Evolutionary conservation across 495 filamentous ascomycete species (phyloP).

Genomic region (Pseudevernia furfuracea): DNA sequence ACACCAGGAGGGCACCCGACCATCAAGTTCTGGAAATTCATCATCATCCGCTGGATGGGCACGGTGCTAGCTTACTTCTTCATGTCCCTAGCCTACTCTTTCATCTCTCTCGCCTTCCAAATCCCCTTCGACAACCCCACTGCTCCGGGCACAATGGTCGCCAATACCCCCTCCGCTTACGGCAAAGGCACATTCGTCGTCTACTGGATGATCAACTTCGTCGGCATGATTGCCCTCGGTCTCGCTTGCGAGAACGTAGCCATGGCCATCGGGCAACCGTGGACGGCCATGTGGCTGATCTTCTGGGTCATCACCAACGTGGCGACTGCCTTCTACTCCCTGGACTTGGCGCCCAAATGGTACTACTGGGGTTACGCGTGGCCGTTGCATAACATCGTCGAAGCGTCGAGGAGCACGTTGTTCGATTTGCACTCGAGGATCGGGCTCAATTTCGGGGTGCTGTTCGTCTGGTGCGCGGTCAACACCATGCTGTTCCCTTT

Average conservation of each 20-base stretch:
- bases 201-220: constrained; percentile 70
- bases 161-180: constrained; percentile 49
- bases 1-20: constrained; percentile 47
- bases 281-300: constrained; percentile 63
- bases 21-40: constrained; percentile 51
- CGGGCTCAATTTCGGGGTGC: constrained; percentile 56
- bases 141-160: constrained; percentile 38
- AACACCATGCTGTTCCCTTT: constrained; percentile 54
- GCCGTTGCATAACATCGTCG: constrained; percentile 63
- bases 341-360: constrained; percentile 52
- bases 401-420: constrained; percentile 53
- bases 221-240: constrained; percentile 61
- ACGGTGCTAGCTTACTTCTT: constrained; percentile 58
- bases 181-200: constrained; percentile 54
- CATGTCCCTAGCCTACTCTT: constrained; percentile 58
- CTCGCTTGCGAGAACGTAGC: constrained; percentile 66
- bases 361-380: constrained; percentile 65
- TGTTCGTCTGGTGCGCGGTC: constrained; percentile 54
- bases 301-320: constrained; percentile 74
- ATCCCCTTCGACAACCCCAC: constrained; percentile 50
- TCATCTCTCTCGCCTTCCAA: constrained; percentile 58
- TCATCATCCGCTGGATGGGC: constrained; percentile 54
- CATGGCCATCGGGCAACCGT: constrained; percentile 60
- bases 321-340: constrained; percentile 53
- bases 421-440: constrained; percentile 57